A percentile compares a stretch with the other conserved stretches of the same genome.
phyloP scores from a whole-genome alignment of 2,329 filamentous ascomycete species.

The Nemania sp. region DNA sequence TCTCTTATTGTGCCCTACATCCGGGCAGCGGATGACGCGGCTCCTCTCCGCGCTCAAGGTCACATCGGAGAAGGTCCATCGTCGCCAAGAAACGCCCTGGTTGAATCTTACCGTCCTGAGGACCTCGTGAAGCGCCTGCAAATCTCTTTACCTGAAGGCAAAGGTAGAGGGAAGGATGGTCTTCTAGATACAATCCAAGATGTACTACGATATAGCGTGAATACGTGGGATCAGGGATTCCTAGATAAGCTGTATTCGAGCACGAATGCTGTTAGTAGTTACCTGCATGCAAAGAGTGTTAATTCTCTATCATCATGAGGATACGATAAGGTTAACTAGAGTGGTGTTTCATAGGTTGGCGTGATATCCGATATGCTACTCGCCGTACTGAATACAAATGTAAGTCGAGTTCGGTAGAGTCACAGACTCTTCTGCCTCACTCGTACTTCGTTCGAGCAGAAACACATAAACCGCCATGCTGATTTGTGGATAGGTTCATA shows the following conservation, averaged over 20 bases:
- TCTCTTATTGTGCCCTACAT: constrained; percentile 78
- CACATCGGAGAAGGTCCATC: constrained; percentile 54
- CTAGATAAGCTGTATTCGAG: constrained; percentile 95
- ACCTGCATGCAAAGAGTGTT: not conserved
- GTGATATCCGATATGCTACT: constrained; percentile 87
- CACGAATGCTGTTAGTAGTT: constrained; percentile 76
- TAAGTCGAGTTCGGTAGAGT: constrained; percentile 52
- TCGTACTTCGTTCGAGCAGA: constrained; percentile 45
- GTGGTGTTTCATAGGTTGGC: constrained; percentile 69
- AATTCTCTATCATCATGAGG: not conserved
- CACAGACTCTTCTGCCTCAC: constrained; percentile 8
- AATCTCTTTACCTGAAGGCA: constrained; percentile 67
- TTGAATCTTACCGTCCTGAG: constrained; percentile 71
- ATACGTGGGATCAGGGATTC: constrained; percentile 99
- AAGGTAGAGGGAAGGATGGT: constrained; percentile 76
- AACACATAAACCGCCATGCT: constrained; percentile 42
- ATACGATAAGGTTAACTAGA: constrained; percentile 9
- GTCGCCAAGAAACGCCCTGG: constrained; percentile 65
- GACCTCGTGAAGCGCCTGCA: constrained; percentile 67
- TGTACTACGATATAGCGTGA: constrained; percentile 87
- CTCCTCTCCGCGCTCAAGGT: constrained; percentile 64
- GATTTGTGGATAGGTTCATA: constrained; percentile 71
- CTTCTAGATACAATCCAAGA: constrained; percentile 77
- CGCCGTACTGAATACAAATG: constrained; percentile 89
- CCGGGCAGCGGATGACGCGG: constrained; percentile 73